phyloP scores from a whole-genome alignment of 805 yeast genomes.

The Candida bentonensis region DNA sequence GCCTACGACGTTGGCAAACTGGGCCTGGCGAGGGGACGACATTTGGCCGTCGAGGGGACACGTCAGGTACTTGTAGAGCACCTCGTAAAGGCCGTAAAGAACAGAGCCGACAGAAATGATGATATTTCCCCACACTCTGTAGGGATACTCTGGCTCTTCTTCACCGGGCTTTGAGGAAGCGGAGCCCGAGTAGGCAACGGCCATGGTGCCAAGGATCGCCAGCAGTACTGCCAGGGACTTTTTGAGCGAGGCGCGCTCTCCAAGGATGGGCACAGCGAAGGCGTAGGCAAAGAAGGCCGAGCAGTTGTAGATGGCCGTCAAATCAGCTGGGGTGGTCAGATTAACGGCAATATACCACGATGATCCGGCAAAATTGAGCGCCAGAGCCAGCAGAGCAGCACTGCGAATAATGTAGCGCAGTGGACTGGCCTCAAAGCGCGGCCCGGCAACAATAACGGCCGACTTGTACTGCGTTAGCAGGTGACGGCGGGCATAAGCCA shows the following conservation, averaged over 20 bases:
- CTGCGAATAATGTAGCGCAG: slow-evolving; percentile 32
- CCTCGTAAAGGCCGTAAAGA: slow-evolving; percentile 72
- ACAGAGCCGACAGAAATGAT: slow-evolving; percentile 63
- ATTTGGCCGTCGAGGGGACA: slow-evolving; percentile 62
- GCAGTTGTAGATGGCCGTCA: slow-evolving; percentile 83
- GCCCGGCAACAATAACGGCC: slow-evolving; percentile 11
- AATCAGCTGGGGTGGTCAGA: slow-evolving; percentile 67
- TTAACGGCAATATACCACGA: slow-evolving; percentile 82
- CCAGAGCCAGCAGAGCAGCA: slow-evolving; percentile 33
- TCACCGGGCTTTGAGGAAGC: slow-evolving; percentile 13
- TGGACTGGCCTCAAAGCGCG: slow-evolving; percentile 22
- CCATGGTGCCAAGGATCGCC: slow-evolving; percentile 62
- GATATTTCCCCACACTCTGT: slow-evolving; percentile 53
- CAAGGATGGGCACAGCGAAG: slow-evolving; percentile 62
- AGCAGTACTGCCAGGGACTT: slow-evolving; percentile 55
- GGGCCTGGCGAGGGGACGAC: slow-evolving; percentile 53
- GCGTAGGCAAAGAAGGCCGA: slow-evolving; percentile 80
- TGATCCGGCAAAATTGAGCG: slow-evolving; percentile 61
- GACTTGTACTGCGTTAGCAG: slow-evolving; percentile 11
- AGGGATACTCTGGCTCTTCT: slow-evolving; percentile 30
- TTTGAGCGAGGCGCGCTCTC: slow-evolving; percentile 48
- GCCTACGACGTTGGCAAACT: slow-evolving; percentile 69
- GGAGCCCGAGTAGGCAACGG: slow-evolving; percentile 51
- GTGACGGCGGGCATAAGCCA: slow-evolving; percentile 10
- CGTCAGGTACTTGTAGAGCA: slow-evolving; percentile 56